These are phyloP conservation scores for Herpetomonas samuelpessoai DNA, from an alignment of 208 protist genomes.

Conservation along the genomic window DNA sequence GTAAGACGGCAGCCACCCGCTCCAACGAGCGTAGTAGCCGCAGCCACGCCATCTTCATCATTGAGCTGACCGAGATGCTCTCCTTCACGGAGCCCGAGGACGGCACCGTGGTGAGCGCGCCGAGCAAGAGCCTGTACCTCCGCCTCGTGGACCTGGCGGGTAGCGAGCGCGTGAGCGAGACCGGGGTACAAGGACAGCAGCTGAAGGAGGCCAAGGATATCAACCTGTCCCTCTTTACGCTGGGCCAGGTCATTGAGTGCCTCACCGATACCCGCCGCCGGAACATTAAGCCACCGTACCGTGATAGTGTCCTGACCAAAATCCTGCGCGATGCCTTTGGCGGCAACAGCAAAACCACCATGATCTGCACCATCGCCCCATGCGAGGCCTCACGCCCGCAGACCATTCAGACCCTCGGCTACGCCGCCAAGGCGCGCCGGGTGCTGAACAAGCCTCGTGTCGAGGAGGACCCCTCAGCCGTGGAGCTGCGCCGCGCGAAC, in stretches of 20 bases:
- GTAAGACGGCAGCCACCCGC: conserved; percentile 63
- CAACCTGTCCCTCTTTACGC: conserved; percentile 84
- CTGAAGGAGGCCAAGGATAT: conserved; percentile 87
- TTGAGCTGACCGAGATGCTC: conserved; percentile 75
- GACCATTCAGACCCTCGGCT: conserved; percentile 83
- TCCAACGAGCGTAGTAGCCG: conserved; percentile 85
- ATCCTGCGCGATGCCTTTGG: conserved; percentile 85
- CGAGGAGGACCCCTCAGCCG: conserved; percentile 74
- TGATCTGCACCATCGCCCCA: conserved; percentile 82
- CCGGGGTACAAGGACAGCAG: conserved; percentile 62
- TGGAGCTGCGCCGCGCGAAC: conserved; percentile 65
- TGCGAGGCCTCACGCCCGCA: conserved; percentile 46
- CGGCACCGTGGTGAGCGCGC: conserved; percentile 54
- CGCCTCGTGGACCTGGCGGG: conserved; percentile 87
- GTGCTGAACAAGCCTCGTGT: conserved; percentile 77
- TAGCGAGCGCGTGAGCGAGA: conserved; percentile 83
- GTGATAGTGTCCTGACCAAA: conserved; percentile 85
- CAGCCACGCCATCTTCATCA: conserved; percentile 83
- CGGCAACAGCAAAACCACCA: conserved; percentile 89
- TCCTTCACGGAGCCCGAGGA: conserved; percentile 51
- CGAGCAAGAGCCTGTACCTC: conserved; percentile 64
- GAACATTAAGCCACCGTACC: conserved; percentile 76
- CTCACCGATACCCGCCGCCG: conserved; percentile 63
- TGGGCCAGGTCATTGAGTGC: conserved; percentile 83
- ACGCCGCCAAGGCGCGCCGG: conserved; percentile 72